These are phyloP conservation scores for Didymella exigua DNA, from an alignment of 2,329 filamentous ascomycete genomes.

Conservation along the genomic window DNA sequence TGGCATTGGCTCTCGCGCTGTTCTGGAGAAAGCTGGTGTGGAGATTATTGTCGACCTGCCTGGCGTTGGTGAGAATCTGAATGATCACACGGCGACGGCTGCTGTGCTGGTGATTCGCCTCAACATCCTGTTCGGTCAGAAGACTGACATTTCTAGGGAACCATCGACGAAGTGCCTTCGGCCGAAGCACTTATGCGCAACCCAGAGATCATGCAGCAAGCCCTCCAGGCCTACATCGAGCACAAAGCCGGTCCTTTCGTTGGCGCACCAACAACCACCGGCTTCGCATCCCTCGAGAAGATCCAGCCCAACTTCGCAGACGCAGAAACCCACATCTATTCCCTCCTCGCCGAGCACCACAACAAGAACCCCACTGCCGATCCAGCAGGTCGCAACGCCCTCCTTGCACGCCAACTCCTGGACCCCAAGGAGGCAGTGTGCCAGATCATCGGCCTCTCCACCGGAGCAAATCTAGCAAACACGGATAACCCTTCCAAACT, in stretches of 20 bases:
- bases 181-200: constrained; percentile 31
- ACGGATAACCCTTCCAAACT: constrained; percentile 13
- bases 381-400: constrained; percentile 27
- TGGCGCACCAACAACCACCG: constrained; percentile 30
- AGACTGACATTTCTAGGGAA: constrained; percentile 16
- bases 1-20: constrained; percentile 31
- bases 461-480: constrained; percentile 21
- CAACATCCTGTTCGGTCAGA: background rate
- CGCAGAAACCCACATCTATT: constrained; percentile 27
- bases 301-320: constrained; percentile 29
- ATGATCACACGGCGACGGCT: constrained; percentile 39
- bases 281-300: constrained; percentile 31
- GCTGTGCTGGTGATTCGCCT: background rate
- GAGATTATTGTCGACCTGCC: constrained; percentile 36
- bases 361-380: constrained; percentile 30
- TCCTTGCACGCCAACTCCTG: constrained; percentile 32
- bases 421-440: constrained; percentile 32
- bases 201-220: constrained; percentile 33
- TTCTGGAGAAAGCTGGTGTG: constrained; percentile 38
- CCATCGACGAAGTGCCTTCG: constrained; percentile 36
- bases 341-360: constrained; percentile 22
- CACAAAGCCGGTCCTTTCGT: constrained; percentile 39
- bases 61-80: constrained; percentile 45
- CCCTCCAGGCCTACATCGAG: constrained; percentile 33
- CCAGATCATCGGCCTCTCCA: constrained; percentile 28